These are phyloP conservation scores for Monosporascus sp. DNA, from an alignment of 2,329 filamentous ascomycete genomes.

Conservation along the genomic window DNA sequence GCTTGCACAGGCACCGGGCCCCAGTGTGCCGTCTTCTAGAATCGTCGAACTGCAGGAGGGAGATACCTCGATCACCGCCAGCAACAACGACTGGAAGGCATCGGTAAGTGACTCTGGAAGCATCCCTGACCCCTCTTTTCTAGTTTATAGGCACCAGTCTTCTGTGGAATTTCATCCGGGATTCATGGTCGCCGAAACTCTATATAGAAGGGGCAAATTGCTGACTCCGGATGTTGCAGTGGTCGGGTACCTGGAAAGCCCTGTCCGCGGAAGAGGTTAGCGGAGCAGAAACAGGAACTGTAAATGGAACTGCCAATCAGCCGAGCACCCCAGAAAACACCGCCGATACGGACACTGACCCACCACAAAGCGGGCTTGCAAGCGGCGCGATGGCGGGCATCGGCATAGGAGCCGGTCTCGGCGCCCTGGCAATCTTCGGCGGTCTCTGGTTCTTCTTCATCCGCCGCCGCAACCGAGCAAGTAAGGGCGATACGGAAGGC, in stretches of 20 bases:
- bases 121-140: too few species aligned
- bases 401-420: conserved; percentile 26
- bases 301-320: too few species aligned
- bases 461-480: conserved; percentile 20
- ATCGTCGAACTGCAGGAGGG: conserved; percentile 13
- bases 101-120: conserved; percentile 22
- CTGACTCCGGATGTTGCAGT: too few species aligned
- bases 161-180: too few species aligned
- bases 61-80: conserved; percentile 17
- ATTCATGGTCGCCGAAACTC: too few species aligned
- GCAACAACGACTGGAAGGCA: conserved; percentile 26
- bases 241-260: conserved; percentile 16
- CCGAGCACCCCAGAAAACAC: neutral
- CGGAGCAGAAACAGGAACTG: neutral
- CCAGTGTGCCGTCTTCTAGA: conserved; percentile 21
- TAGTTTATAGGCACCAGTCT: too few species aligned
- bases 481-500: neutral
- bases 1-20: conserved; percentile 37
- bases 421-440: conserved; percentile 14
- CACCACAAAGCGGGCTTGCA: conserved; percentile 15
- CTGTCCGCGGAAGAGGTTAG: conserved; percentile 16
- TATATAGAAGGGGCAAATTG: too few species aligned
- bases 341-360: too few species aligned
- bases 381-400: conserved; percentile 31
- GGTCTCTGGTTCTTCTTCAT: conserved; percentile 19